Base-by-base conservation (phyloP, 306 rosid genomes). In the Vigna reflexopilosa region DNA sequence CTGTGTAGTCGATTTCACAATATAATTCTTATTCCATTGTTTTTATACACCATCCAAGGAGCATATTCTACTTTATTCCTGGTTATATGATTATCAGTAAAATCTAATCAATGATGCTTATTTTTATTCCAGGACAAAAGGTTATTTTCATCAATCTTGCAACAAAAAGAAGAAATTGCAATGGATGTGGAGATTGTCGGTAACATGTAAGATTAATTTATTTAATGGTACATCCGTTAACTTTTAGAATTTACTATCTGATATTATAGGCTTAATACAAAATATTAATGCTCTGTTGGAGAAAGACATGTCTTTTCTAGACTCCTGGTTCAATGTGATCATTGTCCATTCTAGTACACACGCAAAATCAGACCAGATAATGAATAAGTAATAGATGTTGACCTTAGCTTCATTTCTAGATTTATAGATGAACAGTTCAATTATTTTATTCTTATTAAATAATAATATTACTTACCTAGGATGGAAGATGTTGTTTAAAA, bases 51-150 rank as follows among this genome's bases (percentile, higher is more conserved):
- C 81, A 73, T 75, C 67, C 22, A 19, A 77, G 44, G 48, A 40
- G 70, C 48, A 59, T 76, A 14, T 70, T 75, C 13, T 40, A 55
- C 16, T 38, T 80, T 34, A 10, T 54, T 7, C 70, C 20, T 62
- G 65, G 47, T n/a, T 9, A 2, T 65, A 59, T 65, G 51, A 9
- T 34, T 66, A 51, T 54, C 52, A 69, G 65, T 32, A 32, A 42
- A 62, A 62, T 22, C 32, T 65, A 2, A 26, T 22, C 36, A 42
- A 2, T 32, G 57, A 70, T 71, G 85, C 70, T 72, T 48, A 66
- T 82, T 74, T 68, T 38, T 75, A 24, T 77, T 80, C 74, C 89
- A 87, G 98, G 94, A 89, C 63, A 85, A 89, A 83, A 50, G 56
- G 68, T 75, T 83, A 66, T 86, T 88, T 82, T 84, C 89, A 42